phyloP scores from a whole-genome alignment of 2,329 filamentous ascomycete species.

The Fusarium coicis region DNA sequence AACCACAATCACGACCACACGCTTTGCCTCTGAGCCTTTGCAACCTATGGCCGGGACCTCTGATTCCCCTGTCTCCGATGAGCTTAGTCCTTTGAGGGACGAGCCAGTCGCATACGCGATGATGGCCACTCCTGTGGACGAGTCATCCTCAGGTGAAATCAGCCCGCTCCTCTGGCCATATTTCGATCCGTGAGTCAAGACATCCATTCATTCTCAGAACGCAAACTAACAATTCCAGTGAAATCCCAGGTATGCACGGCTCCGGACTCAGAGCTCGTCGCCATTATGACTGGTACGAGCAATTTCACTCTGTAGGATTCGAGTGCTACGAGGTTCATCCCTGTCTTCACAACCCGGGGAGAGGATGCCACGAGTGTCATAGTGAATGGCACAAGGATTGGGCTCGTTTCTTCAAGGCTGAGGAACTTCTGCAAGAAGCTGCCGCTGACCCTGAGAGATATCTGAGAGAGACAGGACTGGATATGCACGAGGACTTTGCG shows the following conservation, averaged over 20 bases:
- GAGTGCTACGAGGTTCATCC: conserved; percentile 36
- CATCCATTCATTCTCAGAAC: not conserved
- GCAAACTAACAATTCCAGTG: conserved; percentile 15
- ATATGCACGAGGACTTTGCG: conserved; percentile 11
- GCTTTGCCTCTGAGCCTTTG: not conserved
- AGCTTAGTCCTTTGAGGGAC: not conserved
- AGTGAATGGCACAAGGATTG: conserved; percentile 34
- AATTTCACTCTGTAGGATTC: conserved; percentile 28
- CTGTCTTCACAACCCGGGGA: conserved; percentile 14
- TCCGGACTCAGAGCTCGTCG: conserved; percentile 19
- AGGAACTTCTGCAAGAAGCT: conserved; percentile 18
- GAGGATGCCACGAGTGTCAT: conserved; percentile 35
- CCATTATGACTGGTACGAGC: conserved; percentile 39
- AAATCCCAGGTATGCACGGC: conserved; percentile 32
- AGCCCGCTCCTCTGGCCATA: conserved; percentile 3
- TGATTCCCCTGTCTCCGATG: not conserved
- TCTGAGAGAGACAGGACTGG: conserved; percentile 3
- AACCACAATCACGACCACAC: not conserved
- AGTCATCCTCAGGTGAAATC: not conserved
- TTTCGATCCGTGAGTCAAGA: conserved; percentile 6
- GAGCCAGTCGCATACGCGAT: not conserved
- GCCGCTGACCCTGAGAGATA: conserved; percentile 7
- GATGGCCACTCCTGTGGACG: not conserved
- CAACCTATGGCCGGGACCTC: not conserved
- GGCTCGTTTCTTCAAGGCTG: conserved; percentile 22